phyloP scores from a whole-genome alignment of 2,329 filamentous ascomycete genomes.

The Beauveria scarabaeidicola region DNA sequence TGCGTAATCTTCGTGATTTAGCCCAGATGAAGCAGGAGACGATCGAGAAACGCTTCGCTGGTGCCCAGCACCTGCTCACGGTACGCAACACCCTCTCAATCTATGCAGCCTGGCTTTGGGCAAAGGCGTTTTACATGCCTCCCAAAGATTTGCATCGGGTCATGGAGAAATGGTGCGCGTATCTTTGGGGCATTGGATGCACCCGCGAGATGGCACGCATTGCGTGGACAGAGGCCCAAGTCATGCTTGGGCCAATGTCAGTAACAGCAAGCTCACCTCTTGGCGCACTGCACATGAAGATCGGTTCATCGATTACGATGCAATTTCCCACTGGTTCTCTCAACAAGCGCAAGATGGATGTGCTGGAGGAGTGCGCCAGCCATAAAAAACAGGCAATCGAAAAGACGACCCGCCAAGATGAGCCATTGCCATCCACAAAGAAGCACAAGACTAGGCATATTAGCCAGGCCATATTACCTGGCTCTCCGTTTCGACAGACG shows the following conservation, averaged over 20 bases:
- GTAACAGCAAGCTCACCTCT: not conserved
- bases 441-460: not conserved
- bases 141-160: not conserved
- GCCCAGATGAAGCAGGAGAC: slow-evolving; percentile 18
- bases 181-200: slow-evolving; percentile 8
- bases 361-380: not conserved
- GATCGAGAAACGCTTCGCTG: slow-evolving; percentile 17
- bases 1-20: slow-evolving; percentile 17
- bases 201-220: slow-evolving; percentile 4
- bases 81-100: slow-evolving; percentile 16
- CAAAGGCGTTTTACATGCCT: slow-evolving; percentile 10
- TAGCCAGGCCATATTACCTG: not conserved
- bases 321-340: not conserved
- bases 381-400: not conserved
- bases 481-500: not conserved
- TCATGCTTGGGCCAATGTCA: not conserved
- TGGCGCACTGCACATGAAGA: not conserved
- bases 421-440: not conserved
- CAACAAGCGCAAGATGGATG: not conserved
- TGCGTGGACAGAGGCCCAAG: not conserved
- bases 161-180: slow-evolving; percentile 7
- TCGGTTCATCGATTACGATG: not conserved
- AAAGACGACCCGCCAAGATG: not conserved
- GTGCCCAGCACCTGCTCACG: slow-evolving; percentile 10
- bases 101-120: slow-evolving; percentile 21